Evolutionary conservation across 805 yeast genomes (phyloP).

Genomic region (Saccharomycopsis sp.): DNA sequence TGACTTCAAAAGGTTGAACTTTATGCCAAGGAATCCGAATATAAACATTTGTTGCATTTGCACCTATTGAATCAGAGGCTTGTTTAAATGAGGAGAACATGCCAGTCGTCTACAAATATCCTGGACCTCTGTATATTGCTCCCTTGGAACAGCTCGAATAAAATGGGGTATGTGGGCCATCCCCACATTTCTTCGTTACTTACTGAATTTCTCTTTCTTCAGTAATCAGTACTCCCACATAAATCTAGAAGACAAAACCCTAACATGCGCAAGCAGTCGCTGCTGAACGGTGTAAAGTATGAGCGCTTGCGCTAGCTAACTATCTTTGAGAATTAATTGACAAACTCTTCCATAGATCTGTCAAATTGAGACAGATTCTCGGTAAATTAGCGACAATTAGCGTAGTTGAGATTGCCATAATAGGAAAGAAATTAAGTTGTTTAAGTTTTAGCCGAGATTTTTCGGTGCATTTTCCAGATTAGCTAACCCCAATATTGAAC

Average conservation of each 20-base stretch:
- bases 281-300: neutral
- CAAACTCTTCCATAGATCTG: no score
- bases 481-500: neutral
- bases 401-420: neutral
- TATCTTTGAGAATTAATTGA: no score
- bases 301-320: no score
- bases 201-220: neutral
- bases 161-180: neutral
- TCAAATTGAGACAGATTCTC: neutral
- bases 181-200: neutral
- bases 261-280: neutral
- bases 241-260: neutral
- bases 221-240: neutral
- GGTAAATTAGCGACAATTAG: neutral
- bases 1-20: no score
- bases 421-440: neutral
- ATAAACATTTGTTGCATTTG: neutral
- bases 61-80: neutral
- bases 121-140: no score
- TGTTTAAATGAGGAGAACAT: neutral
- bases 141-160: neutral
- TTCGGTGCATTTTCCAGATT: neutral
- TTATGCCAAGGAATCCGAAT: no score
- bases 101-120: no score
- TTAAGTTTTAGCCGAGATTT: neutral